Evolutionary conservation across 2,329 filamentous ascomycete species (phyloP), one percentile per base, ranked within the genome.

Genomic region (Hypoxylon sp.): DNA sequence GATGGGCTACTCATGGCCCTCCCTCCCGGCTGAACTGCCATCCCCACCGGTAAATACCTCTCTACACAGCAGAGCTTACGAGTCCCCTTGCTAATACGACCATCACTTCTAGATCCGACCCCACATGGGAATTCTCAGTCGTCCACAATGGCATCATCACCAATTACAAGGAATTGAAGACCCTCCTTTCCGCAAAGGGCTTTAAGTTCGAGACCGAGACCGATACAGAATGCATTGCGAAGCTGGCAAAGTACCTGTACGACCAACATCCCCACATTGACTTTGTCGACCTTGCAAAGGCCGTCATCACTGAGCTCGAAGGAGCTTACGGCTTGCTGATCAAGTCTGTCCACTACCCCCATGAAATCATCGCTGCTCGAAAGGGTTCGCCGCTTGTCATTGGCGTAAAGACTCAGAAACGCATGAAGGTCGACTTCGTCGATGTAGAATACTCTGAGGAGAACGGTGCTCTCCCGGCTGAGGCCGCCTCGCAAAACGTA

Each of bases 71-170:
- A 65, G 48, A 64, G 67, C 64, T 69, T 70, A 71, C 70, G 69
- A 71, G 61, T 64, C 65, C 64, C 59, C 51, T 61, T 73, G 61
- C 67, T 71, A 72, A 71, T 70, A 65, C 68, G 32, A 68, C 61
- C 52, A 64, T 61, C 52, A 52, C 45, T 60, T n/a, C 16, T 71
- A 96, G 94, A 81, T 98, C 95, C 71, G 96, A 99, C 80, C 89
- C 91, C 74, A 92, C 84, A 76, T 99, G 95, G 93, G 92, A 99
- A 83, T 99, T 99, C 81, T 87, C 93, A 71, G 90, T 99, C 75
- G 96, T 98, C 67, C 96, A 99, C 91, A 99, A 99, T 83, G 96
- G 96, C 78, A 99, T 99, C 87, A 99, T 99, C 83, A 99, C 96
- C 85, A 99, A 99, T 88, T 99, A 99, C 89, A 99, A 99, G 87